A percentile compares a stretch with the other conserved stretches of the same genome.
Conservation (phyloP, 1,284 basidiomycete genomes). For the Chondrostereum purpureum region DNA sequence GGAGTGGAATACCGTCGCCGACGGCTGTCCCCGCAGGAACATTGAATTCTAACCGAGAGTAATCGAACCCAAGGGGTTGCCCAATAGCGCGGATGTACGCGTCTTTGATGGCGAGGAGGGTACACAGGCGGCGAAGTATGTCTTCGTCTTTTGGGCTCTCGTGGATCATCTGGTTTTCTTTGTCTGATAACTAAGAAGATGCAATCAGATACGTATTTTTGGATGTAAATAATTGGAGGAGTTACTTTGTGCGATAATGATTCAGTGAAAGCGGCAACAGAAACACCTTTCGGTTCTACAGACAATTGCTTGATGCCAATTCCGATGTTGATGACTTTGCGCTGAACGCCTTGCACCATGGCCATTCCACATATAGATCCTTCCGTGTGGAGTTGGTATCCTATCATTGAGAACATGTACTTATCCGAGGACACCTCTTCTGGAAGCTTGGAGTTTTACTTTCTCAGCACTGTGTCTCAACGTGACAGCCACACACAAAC, state of each 20-base stretch:
- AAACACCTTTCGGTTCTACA: conserved; percentile 50
- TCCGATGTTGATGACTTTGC: conserved; percentile 72
- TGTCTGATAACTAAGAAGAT: conserved; percentile 45
- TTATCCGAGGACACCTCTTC: conserved; percentile 57
- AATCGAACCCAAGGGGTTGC: conserved; percentile 73
- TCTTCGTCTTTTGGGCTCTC: conserved; percentile 51
- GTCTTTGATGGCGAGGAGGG: conserved; percentile 68
- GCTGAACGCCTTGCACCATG: conserved; percentile 70
- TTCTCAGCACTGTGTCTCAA: too few species aligned
- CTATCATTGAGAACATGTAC: conserved; percentile 65
- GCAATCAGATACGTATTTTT: too few species aligned
- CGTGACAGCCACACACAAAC: too few species aligned
- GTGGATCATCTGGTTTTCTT: conserved; percentile 50
- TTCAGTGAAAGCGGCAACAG: conserved; percentile 57
- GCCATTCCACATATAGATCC: conserved; percentile 71
- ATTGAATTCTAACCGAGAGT: conserved; percentile 72
- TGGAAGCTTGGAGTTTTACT: conserved; percentile 28
- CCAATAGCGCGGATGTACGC: conserved; percentile 78
- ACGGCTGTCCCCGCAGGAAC: conserved; percentile 52
- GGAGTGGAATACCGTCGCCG: conserved; percentile 59
- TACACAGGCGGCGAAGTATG: conserved; percentile 63
- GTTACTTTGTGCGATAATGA: conserved; percentile 68
- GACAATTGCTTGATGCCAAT: conserved; percentile 63
- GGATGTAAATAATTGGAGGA: conserved; percentile 9
- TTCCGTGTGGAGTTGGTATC: conserved; percentile 66